Percentiles rank a stretch among this genome's conserved stretches.
Evolutionary conservation across 305 asterid genomes (phyloP).

Genomic region (Fraxinus greggii): DNA sequence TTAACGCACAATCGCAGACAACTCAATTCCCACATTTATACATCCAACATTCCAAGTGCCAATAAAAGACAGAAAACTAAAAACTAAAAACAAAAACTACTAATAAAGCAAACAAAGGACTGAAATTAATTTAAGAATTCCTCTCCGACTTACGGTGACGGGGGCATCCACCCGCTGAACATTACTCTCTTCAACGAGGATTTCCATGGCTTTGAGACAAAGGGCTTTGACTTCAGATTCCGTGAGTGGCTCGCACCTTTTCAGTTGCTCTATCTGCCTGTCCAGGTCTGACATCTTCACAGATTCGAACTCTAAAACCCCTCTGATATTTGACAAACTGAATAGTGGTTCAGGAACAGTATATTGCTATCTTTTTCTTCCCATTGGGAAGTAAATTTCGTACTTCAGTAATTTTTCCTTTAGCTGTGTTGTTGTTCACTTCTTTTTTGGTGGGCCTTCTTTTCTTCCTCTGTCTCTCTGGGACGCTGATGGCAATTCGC

Average conservation of each 20-base stretch:
- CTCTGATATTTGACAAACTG: not conserved
- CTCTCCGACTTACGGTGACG: conserved; percentile 53
- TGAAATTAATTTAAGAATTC: not conserved
- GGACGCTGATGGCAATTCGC: conserved; percentile 25
- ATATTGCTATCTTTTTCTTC: not conserved
- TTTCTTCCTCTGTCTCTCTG: conserved; percentile 7
- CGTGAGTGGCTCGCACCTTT: conserved; percentile 84
- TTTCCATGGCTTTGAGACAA: conserved; percentile 93
- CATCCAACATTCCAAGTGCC: not conserved
- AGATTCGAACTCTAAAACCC: not conserved
- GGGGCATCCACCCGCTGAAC: conserved; percentile 94
- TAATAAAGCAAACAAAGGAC: not conserved
- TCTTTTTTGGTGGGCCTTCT: conserved; percentile 14
- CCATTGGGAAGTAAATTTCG: not conserved
- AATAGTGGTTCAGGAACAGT: not conserved
- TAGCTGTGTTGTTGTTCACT: conserved; percentile 23
- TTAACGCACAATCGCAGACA: not conserved
- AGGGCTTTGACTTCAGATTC: conserved; percentile 89
- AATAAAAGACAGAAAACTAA: not conserved
- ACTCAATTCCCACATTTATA: not conserved
- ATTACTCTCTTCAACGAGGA: conserved; percentile 93
- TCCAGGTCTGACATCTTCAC: conserved; percentile 78
- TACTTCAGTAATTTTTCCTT: conserved; percentile 7
- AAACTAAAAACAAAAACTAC: not conserved
- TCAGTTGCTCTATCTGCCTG: conserved; percentile 90